Evolutionary conservation across 495 filamentous ascomycete genomes (phyloP).

Genomic region (Penicillium mononematosum): DNA sequence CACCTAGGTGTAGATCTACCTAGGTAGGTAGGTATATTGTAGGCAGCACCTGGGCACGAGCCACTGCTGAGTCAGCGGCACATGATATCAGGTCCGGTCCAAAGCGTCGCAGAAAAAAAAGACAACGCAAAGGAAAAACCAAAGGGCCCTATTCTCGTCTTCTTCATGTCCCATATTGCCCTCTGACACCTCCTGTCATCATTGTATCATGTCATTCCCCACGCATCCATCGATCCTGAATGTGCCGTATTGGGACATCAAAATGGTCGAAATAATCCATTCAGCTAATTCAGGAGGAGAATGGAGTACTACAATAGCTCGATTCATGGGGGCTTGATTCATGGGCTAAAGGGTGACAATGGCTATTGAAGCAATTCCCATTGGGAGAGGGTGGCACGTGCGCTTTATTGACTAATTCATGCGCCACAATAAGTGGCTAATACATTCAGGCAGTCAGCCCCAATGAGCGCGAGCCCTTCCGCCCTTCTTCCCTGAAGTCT

Average conservation of each 20-base stretch:
- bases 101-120: slow-evolving; percentile 34
- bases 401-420: slow-evolving; percentile 20
- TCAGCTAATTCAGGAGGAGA: neutral
- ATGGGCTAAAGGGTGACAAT: slow-evolving; percentile 10
- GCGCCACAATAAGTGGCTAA: slow-evolving; percentile 25
- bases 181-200: slow-evolving; percentile 33
- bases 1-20: neutral
- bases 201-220: slow-evolving; percentile 9
- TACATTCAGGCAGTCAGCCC: slow-evolving; percentile 14
- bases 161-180: slow-evolving; percentile 24
- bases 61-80: slow-evolving; percentile 38
- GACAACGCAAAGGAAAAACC: slow-evolving; percentile 36
- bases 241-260: slow-evolving; percentile 1
- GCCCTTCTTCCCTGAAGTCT: slow-evolving; percentile 18
- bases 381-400: slow-evolving; percentile 25
- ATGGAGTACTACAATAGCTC: slow-evolving; percentile 6
- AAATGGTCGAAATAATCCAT: neutral
- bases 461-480: slow-evolving; percentile 27
- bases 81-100: slow-evolving; percentile 39
- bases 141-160: slow-evolving; percentile 19
- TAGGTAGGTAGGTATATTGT: neutral
- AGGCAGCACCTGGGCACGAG: neutral
- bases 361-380: slow-evolving; percentile 16
- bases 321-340: slow-evolving; percentile 6
- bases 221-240: slow-evolving; percentile 4